These are phyloP conservation scores for Agroathelia rolfsii DNA, from an alignment of 1,284 basidiomycete species.

Conservation along the genomic window DNA sequence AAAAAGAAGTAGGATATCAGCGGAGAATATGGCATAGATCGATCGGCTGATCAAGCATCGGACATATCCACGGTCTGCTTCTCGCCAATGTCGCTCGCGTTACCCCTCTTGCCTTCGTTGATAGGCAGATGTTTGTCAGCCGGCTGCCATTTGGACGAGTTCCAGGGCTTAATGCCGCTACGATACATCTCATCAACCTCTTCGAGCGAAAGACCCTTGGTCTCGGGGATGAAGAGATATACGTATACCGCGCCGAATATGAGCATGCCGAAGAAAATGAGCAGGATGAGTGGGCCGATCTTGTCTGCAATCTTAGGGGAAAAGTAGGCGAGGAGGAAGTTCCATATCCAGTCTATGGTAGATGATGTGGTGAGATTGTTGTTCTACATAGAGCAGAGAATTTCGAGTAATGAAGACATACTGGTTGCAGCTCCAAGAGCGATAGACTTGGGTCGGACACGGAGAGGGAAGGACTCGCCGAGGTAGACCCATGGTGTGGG, in stretches of 20 bases:
- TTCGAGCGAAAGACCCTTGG: conserved; percentile 64
- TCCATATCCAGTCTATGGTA: conserved; percentile 51
- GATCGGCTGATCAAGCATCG: no score
- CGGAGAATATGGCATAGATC: no score
- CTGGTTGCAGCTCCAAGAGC: conserved; percentile 57
- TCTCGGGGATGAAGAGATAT: conserved; percentile 68
- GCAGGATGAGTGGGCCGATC: conserved; percentile 68
- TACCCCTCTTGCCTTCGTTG: no score
- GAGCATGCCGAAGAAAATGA: conserved; percentile 72
- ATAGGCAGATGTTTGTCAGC: conserved; percentile 29
- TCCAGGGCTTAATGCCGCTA: conserved; percentile 55
- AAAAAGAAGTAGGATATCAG: no score
- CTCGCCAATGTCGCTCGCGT: no score
- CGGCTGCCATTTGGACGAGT: conserved; percentile 51
- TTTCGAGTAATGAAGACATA: conserved; percentile 15
- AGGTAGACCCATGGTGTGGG: conserved; percentile 59
- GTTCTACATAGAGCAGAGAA: not conserved
- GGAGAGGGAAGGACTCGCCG: conserved; percentile 61
- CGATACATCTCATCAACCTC: conserved; percentile 74
- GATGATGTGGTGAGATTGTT: not conserved
- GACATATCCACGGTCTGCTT: no score
- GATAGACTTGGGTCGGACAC: conserved; percentile 67
- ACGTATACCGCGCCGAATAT: conserved; percentile 61
- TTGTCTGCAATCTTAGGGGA: conserved; percentile 51
- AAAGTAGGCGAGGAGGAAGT: conserved; percentile 69